Evolutionary conservation across 768 basidiomycete species (phyloP), one percentile per base, ranked within the genome.

Genomic region (Hortiboletus campestris): DNA sequence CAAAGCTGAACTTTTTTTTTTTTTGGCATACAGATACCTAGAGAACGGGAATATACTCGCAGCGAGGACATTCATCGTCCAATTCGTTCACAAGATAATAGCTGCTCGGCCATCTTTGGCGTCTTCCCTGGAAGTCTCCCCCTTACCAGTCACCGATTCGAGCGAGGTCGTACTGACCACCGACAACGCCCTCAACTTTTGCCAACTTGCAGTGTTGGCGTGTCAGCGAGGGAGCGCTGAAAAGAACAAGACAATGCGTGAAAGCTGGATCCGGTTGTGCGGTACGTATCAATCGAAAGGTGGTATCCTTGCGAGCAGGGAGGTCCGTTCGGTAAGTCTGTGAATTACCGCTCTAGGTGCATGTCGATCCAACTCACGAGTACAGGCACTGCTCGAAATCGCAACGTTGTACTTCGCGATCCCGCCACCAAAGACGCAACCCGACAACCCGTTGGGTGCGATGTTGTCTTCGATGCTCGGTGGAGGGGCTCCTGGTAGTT

Each of bases 391-490:
- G 46, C 76, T 76, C 48, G 88, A 90, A 51, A 75, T 95, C 48
- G 85, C 81, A 5, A 79, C 79, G 14, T 70, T 94, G 25, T 94
- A 91, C 72, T 98, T 99, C 72, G 87, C 86, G 9, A 87, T 98
- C 46, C 88, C 91, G 8, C 88, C 85, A 35, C 89, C 92, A 48
- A 78, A 86, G 54, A 71, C 74, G 51, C 82, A 86, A 67, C 80
- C 83, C 12, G 84, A 78, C 8, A 96, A 96, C 67, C 88, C 95
- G 6, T 72, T 98, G 47, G 90, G 87, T 29, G 92, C 94, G 29
- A 89, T 98, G 80, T 74, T 98, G 72, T 91, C 93, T 6, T 86
- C 87, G 6, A 75, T 98, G 68, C 88, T 98, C 55, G 94, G 94
- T 28, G 91, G 91, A 8, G 80, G 80, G 2, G 62, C 76, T 11